Base-by-base conservation (phyloP, 129 eudicot species). In the Scalesia atractyloides region DNA sequence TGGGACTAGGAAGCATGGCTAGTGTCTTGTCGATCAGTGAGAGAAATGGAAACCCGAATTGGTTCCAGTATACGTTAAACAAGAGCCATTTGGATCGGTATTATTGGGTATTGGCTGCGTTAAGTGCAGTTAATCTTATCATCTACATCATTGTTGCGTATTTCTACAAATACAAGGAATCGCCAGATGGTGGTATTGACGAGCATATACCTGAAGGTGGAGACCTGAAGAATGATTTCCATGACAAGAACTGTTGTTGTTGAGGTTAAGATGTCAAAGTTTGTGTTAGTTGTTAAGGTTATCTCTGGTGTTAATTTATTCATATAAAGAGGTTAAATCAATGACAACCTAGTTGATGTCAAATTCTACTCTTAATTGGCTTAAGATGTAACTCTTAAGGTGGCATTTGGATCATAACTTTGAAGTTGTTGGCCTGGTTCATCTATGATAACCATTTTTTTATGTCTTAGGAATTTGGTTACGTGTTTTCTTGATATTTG, bases 11-110 rank as follows among this genome's bases (percentile, higher is more conserved):
- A 56, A 53, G 43, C 48, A 82, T 82, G 85, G 61, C 78, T 19
- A 80, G 90, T 65, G 92, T 85, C 39, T 62, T 86, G 9, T 77
- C 92, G 1, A 90, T 86, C 17, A 89, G 88, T 43, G 88, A 85
- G 69, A 82, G 54, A 33, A 80, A 73, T 10, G 84, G 82, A 10
- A 70, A 56, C 19, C 16, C 46, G 19, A 82, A 74, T 64, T 87
- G 93, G 96, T 89, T 89, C 52, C 86, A 79, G 43, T 13, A 64
- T 33, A 82, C 86, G 3, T 70, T 89, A 67, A 89, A 72, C 37
- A 47, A 52, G 72, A 86, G 92, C 17, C 89, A 80, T 14, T 72
- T 84, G 85, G 89, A 89, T 59, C 64, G 76, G 8, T 89, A 89
- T 76, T 89, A 89, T 49, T 89, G 89, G 96, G 73, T 74, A 7